Evolutionary conservation across 768 basidiomycete genomes (phyloP).

Genomic region (Mycena vulgaris): DNA sequence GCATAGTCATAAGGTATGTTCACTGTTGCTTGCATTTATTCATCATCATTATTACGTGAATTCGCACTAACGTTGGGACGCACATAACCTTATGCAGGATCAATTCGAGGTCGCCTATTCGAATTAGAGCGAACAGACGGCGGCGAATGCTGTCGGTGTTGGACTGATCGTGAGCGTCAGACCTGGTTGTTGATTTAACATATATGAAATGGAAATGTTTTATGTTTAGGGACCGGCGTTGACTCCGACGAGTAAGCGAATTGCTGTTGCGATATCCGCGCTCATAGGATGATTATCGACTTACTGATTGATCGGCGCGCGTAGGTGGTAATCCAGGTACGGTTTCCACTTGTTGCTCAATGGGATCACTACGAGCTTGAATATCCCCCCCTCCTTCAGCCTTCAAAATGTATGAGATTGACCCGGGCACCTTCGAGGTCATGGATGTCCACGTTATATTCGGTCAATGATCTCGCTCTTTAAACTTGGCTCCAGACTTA

Average conservation of each 20-base stretch:
- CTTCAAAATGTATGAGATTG: conserved; percentile 59
- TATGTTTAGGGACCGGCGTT: conserved; percentile 49
- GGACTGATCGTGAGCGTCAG: conserved; percentile 42
- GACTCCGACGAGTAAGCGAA: conserved; percentile 57
- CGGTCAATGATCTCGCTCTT: conserved; percentile 39
- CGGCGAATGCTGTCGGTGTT: conserved; percentile 49
- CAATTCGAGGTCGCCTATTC: conserved; percentile 60
- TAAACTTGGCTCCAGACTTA: neutral
- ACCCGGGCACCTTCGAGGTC: conserved; percentile 59
- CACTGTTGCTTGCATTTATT: neutral
- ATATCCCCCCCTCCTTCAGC: conserved; percentile 26
- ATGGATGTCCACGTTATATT: conserved; percentile 54
- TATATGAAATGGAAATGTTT: too few species aligned
- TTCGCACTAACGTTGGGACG: too few species aligned
- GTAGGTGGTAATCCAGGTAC: conserved; percentile 51
- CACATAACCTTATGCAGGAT: conserved; percentile 42
- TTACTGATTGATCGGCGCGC: neutral
- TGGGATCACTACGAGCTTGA: too few species aligned
- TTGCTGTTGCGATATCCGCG: conserved; percentile 10
- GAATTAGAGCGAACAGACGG: conserved; percentile 50
- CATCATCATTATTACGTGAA: neutral
- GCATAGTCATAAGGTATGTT: conserved; percentile 52
- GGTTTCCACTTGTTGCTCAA: too few species aligned
- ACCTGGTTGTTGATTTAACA: conserved; percentile 3
- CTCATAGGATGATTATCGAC: too few species aligned